Base-by-base conservation (phyloP, 2,329 filamentous ascomycete genomes). In the Podosphaera leucotricha region DNA sequence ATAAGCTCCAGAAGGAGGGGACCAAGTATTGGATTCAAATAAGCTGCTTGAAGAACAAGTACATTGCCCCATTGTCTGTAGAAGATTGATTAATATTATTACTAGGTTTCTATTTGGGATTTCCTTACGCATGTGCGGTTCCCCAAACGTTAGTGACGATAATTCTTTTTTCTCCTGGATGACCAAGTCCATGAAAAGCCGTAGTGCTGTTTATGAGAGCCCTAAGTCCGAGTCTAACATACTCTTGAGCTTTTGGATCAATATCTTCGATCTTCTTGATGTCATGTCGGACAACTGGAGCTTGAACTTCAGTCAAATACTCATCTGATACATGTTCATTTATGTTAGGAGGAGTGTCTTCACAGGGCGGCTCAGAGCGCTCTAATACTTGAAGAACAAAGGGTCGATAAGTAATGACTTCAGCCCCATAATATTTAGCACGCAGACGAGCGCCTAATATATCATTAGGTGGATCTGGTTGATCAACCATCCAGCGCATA, bases 81-180 rank as follows among this genome's bases (percentile, higher is more conserved):
- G 26, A 36, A 46, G 20, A 51, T 55, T 53, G 59, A 52, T 49
- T 46, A 43, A 20, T 8, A 28, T 19, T 26, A 10, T 20, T 20
- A 1, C 13, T 2, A 2, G n/a, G 21, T 20, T 42, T 33, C 24
- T 11, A 6, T 43, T 10, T 36, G 18, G 24, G 33, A 2, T 30
- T 11, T 43, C 75, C 83, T 73, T 80, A 92, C 82, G 87, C 86
- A 67, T 94, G 87, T 49, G 85, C 80, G 16, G 87, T 95, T 43
- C 87, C 86, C 61, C 93, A 92, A 20, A 93, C 77, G 54, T 94
- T 95, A n/a, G 87, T 95, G 45, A 95, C 77, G 43, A 94, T 78
- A 7, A 81, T 73, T 24, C 84, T 61, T 15, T 71, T 65, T 21
- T 81, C 66, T 1, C 67, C 66, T 7, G 48, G 48, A 43, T 52